Evolutionary conservation across 1,284 basidiomycete genomes (phyloP).

Genomic region (Boletus sp.): DNA sequence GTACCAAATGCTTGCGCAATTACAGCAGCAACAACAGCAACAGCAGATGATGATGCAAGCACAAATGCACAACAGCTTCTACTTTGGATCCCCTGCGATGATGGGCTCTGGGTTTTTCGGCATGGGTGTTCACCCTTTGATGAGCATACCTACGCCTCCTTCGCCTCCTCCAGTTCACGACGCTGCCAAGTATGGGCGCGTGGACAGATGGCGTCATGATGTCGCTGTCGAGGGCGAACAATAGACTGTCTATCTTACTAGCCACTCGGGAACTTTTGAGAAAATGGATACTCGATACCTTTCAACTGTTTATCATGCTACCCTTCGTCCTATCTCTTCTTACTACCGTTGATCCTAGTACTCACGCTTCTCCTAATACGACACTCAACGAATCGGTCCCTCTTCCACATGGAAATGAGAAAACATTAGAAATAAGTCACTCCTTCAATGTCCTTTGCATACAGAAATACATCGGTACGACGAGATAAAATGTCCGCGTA

Average conservation of each 20-base stretch:
- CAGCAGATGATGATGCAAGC: slow-evolving; percentile 72
- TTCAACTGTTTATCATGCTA: slow-evolving; percentile 7
- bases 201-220: slow-evolving; percentile 75
- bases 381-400: neutral
- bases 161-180: slow-evolving; percentile 64
- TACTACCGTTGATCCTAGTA: neutral
- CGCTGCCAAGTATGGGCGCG: slow-evolving; percentile 58
- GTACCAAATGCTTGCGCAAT: slow-evolving; percentile 59
- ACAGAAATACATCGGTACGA: slow-evolving; percentile 35
- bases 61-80: slow-evolving; percentile 69
- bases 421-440: slow-evolving; percentile 33
- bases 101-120: slow-evolving; percentile 61
- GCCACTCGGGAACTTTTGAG: slow-evolving; percentile 8
- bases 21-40: slow-evolving; percentile 58
- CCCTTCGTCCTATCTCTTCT: neutral
- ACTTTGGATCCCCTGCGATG: slow-evolving; percentile 62
- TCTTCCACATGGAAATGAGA: neutral
- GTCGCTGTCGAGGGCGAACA: slow-evolving; percentile 64
- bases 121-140: slow-evolving; percentile 40
- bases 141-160: slow-evolving; percentile 49
- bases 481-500: slow-evolving; percentile 32
- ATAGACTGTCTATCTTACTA: slow-evolving; percentile 16
- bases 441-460: slow-evolving; percentile 34
- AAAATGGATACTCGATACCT: slow-evolving; percentile 12
- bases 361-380: slow-evolving; percentile 10